These are phyloP conservation scores for Cordyceps javanica DNA, from an alignment of 2,329 filamentous ascomycete species.

Conservation along the genomic window DNA sequence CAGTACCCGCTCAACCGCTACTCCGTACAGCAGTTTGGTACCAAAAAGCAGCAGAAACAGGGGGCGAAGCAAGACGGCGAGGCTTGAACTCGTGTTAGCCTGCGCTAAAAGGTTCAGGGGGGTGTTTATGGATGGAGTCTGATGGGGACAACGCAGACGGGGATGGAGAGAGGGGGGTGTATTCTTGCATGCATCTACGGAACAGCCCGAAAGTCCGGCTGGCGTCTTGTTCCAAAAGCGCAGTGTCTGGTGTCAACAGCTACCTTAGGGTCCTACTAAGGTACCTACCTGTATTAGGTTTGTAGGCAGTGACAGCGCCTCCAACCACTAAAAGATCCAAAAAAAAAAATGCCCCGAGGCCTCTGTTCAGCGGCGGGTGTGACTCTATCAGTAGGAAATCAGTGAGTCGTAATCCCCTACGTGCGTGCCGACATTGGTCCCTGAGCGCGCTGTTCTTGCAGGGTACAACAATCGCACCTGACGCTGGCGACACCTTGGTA, in stretches of 20 bases:
- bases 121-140: not conserved
- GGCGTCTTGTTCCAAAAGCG: not conserved
- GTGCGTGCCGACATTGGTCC: not conserved
- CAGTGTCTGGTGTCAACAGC: no score
- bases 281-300: no score
- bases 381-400: no score
- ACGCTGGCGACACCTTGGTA: not conserved
- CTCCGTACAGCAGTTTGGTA: not conserved
- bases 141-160: not conserved
- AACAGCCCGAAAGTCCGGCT: slow-evolving; percentile 9
- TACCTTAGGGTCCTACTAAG: no score
- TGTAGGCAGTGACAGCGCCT: no score
- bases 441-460: not conserved
- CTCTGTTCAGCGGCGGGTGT: no score
- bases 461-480: not conserved
- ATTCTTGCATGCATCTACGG: not conserved
- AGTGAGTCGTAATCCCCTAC: not conserved
- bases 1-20: not conserved
- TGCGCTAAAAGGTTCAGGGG: not conserved
- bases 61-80: not conserved
- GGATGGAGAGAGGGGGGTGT: not conserved
- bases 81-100: slow-evolving; percentile 10
- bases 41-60: slow-evolving; percentile 8
- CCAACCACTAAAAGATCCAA: no score
- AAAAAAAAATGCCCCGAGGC: not conserved